Conservation (phyloP, 2,329 filamentous ascomycete species). For the Chalara sp. region DNA sequence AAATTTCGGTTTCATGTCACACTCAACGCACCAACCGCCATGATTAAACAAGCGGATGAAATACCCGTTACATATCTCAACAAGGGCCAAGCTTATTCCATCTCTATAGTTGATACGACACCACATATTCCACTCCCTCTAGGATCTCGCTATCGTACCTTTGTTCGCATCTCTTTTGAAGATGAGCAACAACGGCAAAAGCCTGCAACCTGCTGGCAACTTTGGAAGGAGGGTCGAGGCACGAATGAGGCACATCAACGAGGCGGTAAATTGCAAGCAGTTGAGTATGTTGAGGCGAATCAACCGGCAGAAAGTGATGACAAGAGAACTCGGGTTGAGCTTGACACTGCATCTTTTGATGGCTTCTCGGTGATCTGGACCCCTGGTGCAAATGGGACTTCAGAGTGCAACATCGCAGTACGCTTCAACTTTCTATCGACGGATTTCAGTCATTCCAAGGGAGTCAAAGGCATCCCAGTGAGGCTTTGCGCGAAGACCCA, state of each 20-base stretch:
- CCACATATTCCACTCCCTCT: conserved; percentile 50
- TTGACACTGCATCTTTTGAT: conserved; percentile 79
- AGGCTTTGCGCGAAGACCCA: conserved; percentile 88
- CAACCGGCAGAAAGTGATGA: conserved; percentile 55
- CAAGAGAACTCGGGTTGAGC: conserved; percentile 60
- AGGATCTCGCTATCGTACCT: conserved; percentile 76
- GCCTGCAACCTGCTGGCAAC: conserved; percentile 77
- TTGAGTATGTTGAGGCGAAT: conserved; percentile 77
- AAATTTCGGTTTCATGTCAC: conserved; percentile 88
- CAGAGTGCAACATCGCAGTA: conserved; percentile 81
- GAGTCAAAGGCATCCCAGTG: conserved; percentile 95
- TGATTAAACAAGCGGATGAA: conserved; percentile 84
- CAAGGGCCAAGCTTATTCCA: conserved; percentile 89
- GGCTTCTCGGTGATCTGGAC: conserved; percentile 91
- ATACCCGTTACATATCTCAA: conserved; percentile 98
- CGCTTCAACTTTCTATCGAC: conserved; percentile 98
- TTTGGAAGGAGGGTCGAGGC: conserved; percentile 96
- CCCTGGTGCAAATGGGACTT: conserved; percentile 57
- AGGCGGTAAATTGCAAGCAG: conserved; percentile 85
- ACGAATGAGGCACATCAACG: conserved; percentile 91
- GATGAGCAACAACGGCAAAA: conserved; percentile 87
- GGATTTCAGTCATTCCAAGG: conserved; percentile 97
- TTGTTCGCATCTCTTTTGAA: conserved; percentile 92
- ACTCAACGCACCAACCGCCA: conserved; percentile 89
- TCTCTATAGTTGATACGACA: conserved; percentile 75